Conservation (phyloP, 345 rosid genomes). For the Syzygium oleosum region DNA sequence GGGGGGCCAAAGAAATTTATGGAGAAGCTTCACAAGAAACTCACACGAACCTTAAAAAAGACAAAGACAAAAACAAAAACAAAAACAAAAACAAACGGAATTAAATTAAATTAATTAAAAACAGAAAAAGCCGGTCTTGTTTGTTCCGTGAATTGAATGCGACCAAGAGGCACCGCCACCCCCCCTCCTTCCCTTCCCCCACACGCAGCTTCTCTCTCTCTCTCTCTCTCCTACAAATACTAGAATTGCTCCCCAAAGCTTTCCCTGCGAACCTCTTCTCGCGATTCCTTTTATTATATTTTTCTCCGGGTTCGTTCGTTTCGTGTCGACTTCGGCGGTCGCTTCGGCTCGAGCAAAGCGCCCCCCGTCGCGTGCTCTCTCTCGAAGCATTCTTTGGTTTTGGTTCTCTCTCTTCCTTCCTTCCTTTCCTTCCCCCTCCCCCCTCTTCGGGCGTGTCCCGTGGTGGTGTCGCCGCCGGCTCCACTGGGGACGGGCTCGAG, state of each 20-base stretch:
- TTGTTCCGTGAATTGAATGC: slow-evolving; percentile 27
- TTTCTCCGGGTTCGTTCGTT: background rate
- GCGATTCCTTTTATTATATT: background rate
- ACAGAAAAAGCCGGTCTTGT: slow-evolving; percentile 8
- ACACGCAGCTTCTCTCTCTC: background rate
- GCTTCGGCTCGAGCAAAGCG: background rate
- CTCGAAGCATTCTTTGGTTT: background rate
- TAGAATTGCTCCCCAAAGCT: background rate
- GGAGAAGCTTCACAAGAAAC: background rate
- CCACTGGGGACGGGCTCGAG: background rate
- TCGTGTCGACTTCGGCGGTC: background rate
- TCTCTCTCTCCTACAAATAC: slow-evolving; percentile 14
- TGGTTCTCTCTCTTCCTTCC: background rate
- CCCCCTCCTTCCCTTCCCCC: background rate
- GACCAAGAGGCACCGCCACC: slow-evolving; percentile 6
- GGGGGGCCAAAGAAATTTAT: background rate
- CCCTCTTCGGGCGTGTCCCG: background rate
- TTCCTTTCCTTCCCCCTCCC: too few species aligned
- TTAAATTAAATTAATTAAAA: background rate
- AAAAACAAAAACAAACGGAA: background rate
- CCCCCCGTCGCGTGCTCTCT: background rate
- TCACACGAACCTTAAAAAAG: background rate
- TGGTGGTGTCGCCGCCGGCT: background rate
- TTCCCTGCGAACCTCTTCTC: background rate
- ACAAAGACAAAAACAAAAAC: too few species aligned